A percentile compares a stretch with the other conserved stretches of the same genome.
Evolutionary conservation across 2,329 filamentous ascomycete genomes (phyloP).

Genomic region (Teratosphaeria pseudoeucalypti): DNA sequence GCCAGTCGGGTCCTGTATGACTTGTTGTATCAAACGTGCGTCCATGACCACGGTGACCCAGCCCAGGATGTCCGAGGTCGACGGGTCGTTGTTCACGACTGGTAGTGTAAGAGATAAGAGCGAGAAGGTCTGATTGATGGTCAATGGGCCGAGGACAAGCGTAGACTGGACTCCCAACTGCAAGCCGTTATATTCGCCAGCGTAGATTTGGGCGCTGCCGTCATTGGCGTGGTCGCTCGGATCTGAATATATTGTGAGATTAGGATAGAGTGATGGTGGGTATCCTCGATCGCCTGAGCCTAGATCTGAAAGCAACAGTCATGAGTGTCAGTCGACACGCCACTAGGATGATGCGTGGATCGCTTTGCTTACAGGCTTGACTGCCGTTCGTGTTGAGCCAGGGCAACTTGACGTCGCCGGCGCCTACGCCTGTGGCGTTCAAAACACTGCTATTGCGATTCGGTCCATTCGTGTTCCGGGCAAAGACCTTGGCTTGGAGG

Average conservation of each 20-base stretch:
- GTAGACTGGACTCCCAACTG: constrained; percentile 38
- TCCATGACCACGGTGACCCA: constrained; percentile 76
- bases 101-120: constrained; percentile 74
- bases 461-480: constrained; percentile 52
- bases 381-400: constrained; percentile 46
- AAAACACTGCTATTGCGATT: constrained; percentile 44
- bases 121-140: constrained; percentile 62
- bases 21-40: constrained; percentile 51
- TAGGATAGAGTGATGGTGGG: constrained; percentile 64
- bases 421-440: constrained; percentile 48
- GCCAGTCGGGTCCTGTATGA: constrained; percentile 58
- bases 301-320: constrained; percentile 52
- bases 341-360: constrained; percentile 42
- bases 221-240: constrained; percentile 24
- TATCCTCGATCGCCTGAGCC: constrained; percentile 46
- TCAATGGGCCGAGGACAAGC: constrained; percentile 66
- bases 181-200: constrained; percentile 32
- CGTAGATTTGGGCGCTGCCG: constrained; percentile 27
- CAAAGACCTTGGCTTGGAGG: constrained; percentile 64
- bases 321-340: constrained; percentile 44
- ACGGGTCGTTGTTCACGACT: constrained; percentile 56
- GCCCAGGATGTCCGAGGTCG: constrained; percentile 55
- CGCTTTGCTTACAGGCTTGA: constrained; percentile 45
- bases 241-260: constrained; percentile 55
- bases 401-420: constrained; percentile 27